Base-by-base conservation (phyloP, 345 rosid species). In the Dipteronia sinensis region DNA sequence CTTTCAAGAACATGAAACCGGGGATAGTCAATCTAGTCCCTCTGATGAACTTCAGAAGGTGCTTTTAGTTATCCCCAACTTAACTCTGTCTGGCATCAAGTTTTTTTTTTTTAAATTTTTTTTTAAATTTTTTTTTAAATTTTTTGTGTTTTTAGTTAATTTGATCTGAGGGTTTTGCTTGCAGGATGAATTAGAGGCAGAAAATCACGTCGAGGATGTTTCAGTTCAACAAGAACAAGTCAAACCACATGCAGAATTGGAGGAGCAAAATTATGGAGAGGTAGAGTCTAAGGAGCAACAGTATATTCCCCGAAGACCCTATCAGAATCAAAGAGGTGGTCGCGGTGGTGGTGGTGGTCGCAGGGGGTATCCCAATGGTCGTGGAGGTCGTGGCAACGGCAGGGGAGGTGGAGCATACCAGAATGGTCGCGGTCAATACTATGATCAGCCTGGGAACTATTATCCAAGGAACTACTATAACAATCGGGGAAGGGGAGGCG, bases 271-370 rank as follows among this genome's bases (percentile, higher is more conserved):
- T 72, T 83, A 87, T 47, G 77, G 72, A 53, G 90, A 86, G 17
- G 71, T 65, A 16, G 91, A 90, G 9, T 23, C 67, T 2, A 85
- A 71, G 83, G 86, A 87, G 68, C 90, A 82, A 76, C 95, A 89
- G 72, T 86, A 82, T 69, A 70, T n/a, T 55, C 87, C 83, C 12
- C 90, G 95, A 46, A 89, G 98, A 68, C 64, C 84, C 70, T 81
- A 85, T 78, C 96, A 86, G 86, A 90, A 88, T 85, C 90, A 90
- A 73, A 85, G 95, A 81, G 93, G 91, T 42, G 90, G 90, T 73
- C 86, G 90, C n/a, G 79, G 93, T 44, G 38, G 38, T 31, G 38
- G 38, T 31, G 38, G 38, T 34, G 38, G 91, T 27, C 87, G 92
- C 7, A 86, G 92, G 67, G 95, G 94, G 47, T 85, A 89, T 70